Evolutionary conservation across 78 protist species (phyloP).

Genomic region (Protostelium mycophagum): DNA sequence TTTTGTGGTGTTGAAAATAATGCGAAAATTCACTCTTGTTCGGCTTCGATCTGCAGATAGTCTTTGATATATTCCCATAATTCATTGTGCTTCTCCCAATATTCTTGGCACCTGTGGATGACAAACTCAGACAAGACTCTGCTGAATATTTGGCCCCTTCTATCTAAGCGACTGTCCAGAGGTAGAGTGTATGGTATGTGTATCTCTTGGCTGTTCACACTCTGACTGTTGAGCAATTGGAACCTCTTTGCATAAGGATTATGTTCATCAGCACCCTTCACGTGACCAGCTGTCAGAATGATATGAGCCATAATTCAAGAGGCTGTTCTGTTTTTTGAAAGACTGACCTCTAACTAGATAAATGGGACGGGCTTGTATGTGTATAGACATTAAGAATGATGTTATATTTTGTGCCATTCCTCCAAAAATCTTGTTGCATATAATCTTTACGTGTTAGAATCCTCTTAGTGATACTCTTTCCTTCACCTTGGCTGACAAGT

Average conservation of each 20-base stretch:
- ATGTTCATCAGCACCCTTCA: not conserved
- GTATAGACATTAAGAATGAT: not conserved
- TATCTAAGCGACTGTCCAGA: not conserved
- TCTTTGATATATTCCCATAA: not conserved
- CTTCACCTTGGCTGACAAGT: conserved; percentile 3
- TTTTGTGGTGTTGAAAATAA: too few relatives aligned
- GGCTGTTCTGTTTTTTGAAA: too few relatives aligned
- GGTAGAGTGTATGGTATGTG: not conserved
- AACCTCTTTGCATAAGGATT: not conserved
- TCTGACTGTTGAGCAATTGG: not conserved
- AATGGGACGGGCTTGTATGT: not conserved
- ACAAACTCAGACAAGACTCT: not conserved
- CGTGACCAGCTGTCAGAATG: not conserved
- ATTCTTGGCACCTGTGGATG: not conserved
- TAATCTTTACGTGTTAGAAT: not conserved
- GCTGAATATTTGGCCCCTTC: not conserved
- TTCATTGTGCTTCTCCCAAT: not conserved
- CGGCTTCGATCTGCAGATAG: not conserved
- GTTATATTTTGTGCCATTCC: not conserved
- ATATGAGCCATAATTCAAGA: not conserved
- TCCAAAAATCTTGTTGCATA: conserved; percentile 9
- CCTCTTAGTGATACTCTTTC: not conserved
- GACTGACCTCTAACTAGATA: not conserved
- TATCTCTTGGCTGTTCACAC: too few relatives aligned
- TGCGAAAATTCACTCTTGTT: not conserved